Conservation (phyloP, 495 filamentous ascomycete species). For the Rusavskia elegans region DNA sequence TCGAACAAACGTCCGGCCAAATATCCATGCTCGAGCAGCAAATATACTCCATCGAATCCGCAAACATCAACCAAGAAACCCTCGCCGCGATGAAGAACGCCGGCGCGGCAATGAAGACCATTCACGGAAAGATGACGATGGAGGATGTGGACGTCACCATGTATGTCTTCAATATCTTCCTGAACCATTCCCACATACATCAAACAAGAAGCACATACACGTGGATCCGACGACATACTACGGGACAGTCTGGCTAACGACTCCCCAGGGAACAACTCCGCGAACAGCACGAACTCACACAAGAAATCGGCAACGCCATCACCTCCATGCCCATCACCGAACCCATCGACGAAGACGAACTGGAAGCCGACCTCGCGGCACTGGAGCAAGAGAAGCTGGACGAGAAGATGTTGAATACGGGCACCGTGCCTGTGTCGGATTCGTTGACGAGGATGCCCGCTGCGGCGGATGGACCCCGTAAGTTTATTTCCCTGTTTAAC, state of each 20-base stretch:
- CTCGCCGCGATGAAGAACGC: constrained; percentile 87
- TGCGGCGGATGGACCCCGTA: constrained; percentile 57
- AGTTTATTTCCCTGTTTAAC: constrained; percentile 21
- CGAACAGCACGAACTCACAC: constrained; percentile 80
- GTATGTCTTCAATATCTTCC: constrained; percentile 37
- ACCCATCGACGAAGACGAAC: constrained; percentile 67
- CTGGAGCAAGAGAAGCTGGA: constrained; percentile 79
- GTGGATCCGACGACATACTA: too few relatives aligned
- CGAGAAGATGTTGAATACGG: constrained; percentile 83
- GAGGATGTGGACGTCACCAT: constrained; percentile 91
- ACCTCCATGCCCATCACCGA: constrained; percentile 53
- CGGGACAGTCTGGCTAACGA: too few relatives aligned
- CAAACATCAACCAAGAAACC: constrained; percentile 97
- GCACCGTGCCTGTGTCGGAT: constrained; percentile 55
- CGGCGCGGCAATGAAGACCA: constrained; percentile 72
- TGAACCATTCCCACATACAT: too few relatives aligned
- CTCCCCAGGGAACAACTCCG: constrained; percentile 66
- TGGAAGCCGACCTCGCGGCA: constrained; percentile 63
- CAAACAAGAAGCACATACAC: too few relatives aligned
- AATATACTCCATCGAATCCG: constrained; percentile 91
- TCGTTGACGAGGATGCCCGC: constrained; percentile 57
- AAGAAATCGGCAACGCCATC: constrained; percentile 82
- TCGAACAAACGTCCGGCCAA: constrained; percentile 78
- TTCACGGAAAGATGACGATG: constrained; percentile 78
- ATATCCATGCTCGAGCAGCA: constrained; percentile 87